Evolutionary conservation across 768 basidiomycete genomes (phyloP).

Genomic region (Pleurotus pulmonarius): DNA sequence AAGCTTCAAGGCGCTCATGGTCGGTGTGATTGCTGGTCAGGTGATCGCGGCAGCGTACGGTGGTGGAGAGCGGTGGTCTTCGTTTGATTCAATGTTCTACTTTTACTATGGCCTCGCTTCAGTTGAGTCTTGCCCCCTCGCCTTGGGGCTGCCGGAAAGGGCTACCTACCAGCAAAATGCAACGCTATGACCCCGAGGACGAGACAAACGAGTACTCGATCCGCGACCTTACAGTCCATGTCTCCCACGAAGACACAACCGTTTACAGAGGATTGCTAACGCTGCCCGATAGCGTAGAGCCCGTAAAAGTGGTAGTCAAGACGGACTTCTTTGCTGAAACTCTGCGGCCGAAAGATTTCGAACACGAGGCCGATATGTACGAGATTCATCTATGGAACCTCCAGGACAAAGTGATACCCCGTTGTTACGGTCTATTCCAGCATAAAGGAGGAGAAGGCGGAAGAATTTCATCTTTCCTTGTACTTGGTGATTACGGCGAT

Average conservation of each 20-base stretch:
- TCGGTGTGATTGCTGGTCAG: too few relatives aligned
- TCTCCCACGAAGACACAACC: not conserved
- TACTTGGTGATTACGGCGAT: not conserved
- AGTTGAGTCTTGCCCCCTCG: not conserved
- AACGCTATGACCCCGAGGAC: not conserved
- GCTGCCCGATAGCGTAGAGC: not conserved
- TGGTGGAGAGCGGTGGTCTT: too few relatives aligned
- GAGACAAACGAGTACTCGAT: not conserved
- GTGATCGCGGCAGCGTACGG: too few relatives aligned
- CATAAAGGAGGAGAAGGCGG: not conserved
- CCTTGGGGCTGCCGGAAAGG: not conserved
- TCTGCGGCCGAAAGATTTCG: not conserved
- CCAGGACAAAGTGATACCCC: not conserved
- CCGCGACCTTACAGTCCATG: not conserved
- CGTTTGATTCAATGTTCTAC: too few relatives aligned
- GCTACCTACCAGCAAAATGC: not conserved
- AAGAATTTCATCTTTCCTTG: not conserved
- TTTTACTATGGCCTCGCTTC: not conserved
- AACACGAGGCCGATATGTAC: not conserved
- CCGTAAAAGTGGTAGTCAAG: not conserved
- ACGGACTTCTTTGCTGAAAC: not conserved
- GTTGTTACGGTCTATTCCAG: not conserved
- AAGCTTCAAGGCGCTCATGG: too few relatives aligned
- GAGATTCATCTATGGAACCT: not conserved
- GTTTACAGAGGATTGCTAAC: not conserved